A percentile compares a stretch with the other conserved stretches of the same genome.
These are phyloP conservation scores for Neurospora intermedia DNA, from an alignment of 495 filamentous ascomycete species.

Conservation along the genomic window DNA sequence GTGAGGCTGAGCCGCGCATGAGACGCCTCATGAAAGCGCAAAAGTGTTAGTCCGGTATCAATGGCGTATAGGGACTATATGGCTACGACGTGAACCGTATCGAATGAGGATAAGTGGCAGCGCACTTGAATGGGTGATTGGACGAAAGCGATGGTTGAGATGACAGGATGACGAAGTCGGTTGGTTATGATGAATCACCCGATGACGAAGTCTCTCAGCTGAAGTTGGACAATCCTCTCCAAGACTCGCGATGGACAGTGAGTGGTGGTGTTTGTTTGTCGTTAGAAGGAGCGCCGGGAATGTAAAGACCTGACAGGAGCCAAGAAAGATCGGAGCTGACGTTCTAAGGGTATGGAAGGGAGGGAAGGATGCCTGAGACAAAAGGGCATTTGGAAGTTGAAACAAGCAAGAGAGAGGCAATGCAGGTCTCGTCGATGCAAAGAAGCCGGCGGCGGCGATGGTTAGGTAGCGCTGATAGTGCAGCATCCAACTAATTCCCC, in stretches of 20 bases:
- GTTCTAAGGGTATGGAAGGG: not conserved
- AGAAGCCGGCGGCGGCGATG: not conserved
- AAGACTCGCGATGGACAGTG: not conserved
- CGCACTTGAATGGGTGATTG: not conserved
- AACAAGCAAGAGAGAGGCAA: not conserved
- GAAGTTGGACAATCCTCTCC: not conserved
- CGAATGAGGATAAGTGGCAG: not conserved
- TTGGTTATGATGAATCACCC: not conserved
- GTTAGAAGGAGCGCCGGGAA: not conserved
- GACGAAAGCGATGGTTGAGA: not conserved
- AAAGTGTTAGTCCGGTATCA: not conserved
- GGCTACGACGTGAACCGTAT: not conserved
- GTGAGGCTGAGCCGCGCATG: not conserved
- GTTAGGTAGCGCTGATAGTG: not conserved
- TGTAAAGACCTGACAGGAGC: not conserved
- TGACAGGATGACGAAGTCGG: not conserved
- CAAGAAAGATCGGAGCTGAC: not conserved
- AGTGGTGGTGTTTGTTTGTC: not conserved
- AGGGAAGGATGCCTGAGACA: not conserved
- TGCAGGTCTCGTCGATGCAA: not conserved
- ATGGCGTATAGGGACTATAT: not conserved
- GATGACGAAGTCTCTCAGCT: not conserved
- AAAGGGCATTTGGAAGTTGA: not conserved
- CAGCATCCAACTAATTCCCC: not conserved
- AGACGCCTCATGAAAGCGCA: not conserved